Percentiles rank a stretch among this genome's conserved stretches.
Conservation (phyloP, 768 basidiomycete genomes). For the Kwoniella dendrophila region DNA sequence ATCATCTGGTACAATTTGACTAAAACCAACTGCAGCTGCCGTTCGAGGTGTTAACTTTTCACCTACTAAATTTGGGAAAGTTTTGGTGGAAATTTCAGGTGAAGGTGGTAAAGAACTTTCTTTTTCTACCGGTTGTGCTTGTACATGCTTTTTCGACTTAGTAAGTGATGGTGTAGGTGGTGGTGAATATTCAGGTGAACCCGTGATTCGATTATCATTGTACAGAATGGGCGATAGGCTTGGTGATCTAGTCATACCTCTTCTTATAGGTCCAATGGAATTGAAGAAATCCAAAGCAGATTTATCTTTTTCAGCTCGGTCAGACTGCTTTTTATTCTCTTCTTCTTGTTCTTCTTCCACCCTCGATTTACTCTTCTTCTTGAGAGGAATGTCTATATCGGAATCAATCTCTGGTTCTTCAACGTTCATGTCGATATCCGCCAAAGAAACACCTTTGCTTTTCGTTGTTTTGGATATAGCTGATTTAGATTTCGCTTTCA, state of each 20-base stretch:
- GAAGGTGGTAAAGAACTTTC: conserved; percentile 9
- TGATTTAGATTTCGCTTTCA: not conserved
- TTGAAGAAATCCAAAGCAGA: conserved; percentile 43
- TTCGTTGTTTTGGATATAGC: not conserved
- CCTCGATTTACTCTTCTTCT: not conserved
- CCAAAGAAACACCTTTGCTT: not conserved
- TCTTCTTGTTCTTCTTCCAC: conserved; percentile 16
- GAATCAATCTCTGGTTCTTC: not conserved
- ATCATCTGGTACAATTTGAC: conserved; percentile 45
- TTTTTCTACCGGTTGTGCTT: not conserved
- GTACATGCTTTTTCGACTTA: too few species aligned
- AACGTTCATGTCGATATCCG: conserved; percentile 9
- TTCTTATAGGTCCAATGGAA: conserved; percentile 25
- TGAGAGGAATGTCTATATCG: conserved; percentile 1
- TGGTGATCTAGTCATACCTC: conserved; percentile 9
- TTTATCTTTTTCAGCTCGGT: conserved; percentile 11
- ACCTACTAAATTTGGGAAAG: not conserved
- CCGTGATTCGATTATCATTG: not conserved
- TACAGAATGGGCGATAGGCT: too few species aligned
- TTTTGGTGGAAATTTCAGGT: conserved; percentile 3
- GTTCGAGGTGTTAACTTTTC: conserved; percentile 9
- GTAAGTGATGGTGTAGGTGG: conserved; percentile 25
- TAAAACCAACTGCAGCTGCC: conserved; percentile 41
- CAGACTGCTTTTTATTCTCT: conserved; percentile 7
- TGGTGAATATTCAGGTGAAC: conserved; percentile 22